phyloP scores from a whole-genome alignment of 225 moss, liverwort and hornwort genomes.

The Physcomitrellopsis africana region DNA sequence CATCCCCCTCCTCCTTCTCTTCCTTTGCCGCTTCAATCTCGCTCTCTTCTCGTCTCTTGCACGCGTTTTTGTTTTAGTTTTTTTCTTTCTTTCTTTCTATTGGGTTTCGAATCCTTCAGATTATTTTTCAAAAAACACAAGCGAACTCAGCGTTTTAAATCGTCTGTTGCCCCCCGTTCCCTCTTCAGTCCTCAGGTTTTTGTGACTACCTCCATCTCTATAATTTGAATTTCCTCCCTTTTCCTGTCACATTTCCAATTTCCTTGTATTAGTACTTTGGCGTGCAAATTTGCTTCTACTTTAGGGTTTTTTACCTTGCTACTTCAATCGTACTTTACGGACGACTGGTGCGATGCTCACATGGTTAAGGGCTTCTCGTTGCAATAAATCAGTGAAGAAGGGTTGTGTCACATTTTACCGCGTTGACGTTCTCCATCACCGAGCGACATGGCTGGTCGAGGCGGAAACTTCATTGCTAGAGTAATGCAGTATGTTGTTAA shows the following conservation, averaged over 20 bases:
- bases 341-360: constrained; percentile 11
- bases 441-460: constrained; percentile 73
- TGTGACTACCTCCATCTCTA: too few relatives aligned
- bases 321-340: neutral
- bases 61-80: too few relatives aligned
- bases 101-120: neutral
- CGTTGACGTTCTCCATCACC: neutral
- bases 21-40: too few relatives aligned
- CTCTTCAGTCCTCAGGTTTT: too few relatives aligned
- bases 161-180: too few relatives aligned
- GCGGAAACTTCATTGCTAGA: constrained; percentile 72
- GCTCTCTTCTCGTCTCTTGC: too few relatives aligned
- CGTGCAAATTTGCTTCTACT: neutral
- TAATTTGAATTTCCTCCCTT: too few relatives aligned
- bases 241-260: too few relatives aligned
- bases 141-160: too few relatives aligned
- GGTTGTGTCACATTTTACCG: neutral
- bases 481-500: constrained; percentile 91
- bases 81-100: too few relatives aligned
- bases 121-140: too few relatives aligned
- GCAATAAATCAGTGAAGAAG: neutral
- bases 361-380: constrained; percentile 3
- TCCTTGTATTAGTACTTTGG: neutral
- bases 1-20: too few relatives aligned
- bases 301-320: constrained; percentile 22